phyloP scores from a whole-genome alignment of 2,329 filamentous ascomycete genomes.

The Phaeosphaeriaceae sp. region DNA sequence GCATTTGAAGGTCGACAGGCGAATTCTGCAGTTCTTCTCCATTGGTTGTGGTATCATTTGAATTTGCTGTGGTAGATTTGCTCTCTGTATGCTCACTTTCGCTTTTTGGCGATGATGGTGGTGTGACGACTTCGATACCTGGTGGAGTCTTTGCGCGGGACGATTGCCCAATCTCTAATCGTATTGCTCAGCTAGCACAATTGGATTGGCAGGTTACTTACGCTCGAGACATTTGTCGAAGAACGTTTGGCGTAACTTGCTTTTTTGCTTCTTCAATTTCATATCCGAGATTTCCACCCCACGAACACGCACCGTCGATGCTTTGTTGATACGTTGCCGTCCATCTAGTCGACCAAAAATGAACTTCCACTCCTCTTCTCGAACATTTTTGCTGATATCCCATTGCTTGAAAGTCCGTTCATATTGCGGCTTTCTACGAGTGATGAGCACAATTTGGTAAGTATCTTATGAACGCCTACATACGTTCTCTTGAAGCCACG shows the following conservation, averaged over 20 bases:
- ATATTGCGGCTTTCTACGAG: conserved; percentile 12
- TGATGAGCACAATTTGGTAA: background rate
- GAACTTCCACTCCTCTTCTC: conserved; percentile 8
- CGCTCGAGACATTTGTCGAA: background rate
- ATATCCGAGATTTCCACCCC: background rate
- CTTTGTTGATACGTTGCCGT: background rate
- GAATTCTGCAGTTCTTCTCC: background rate
- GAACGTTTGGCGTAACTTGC: background rate
- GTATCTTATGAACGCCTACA: background rate
- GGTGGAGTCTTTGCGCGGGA: background rate
- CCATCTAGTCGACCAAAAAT: background rate
- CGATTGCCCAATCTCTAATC: background rate
- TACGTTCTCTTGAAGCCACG: conserved; percentile 15
- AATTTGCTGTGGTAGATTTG: no score
- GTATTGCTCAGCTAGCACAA: background rate
- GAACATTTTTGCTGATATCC: conserved; percentile 7
- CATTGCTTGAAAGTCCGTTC: conserved; percentile 9
- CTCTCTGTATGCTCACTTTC: background rate
- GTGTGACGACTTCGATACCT: conserved; percentile 4
- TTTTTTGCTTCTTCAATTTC: conserved; percentile 10
- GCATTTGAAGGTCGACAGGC: no score
- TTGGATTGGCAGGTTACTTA: background rate
- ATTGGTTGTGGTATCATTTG: background rate
- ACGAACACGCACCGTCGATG: conserved; percentile 6
- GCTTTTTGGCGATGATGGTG: background rate